These are phyloP conservation scores for Plenodomus biglobosus DNA, from an alignment of 2,329 filamentous ascomycete genomes.

Conservation along the genomic window DNA sequence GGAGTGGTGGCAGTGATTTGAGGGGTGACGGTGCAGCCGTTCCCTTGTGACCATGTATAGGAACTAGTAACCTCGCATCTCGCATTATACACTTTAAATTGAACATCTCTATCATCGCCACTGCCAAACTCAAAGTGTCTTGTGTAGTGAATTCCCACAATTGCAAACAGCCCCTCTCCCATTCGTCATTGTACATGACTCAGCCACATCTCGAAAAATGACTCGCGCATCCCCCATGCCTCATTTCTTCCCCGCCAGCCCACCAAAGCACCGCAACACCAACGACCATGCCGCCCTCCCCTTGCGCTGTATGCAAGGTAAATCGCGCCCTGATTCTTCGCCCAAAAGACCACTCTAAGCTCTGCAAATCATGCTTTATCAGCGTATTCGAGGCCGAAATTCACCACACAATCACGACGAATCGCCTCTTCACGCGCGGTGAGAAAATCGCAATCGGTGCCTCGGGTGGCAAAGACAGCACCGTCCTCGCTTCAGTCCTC, in stretches of 20 bases:
- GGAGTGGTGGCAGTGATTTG: conserved; percentile 85
- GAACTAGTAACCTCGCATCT: too few relatives aligned
- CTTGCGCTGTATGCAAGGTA: conserved; percentile 74
- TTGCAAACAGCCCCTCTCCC: too few relatives aligned
- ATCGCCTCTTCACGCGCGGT: conserved; percentile 76
- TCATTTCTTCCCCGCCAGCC: neutral
- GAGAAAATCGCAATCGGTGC: conserved; percentile 93
- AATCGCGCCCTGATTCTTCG: conserved; percentile 85
- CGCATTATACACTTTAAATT: too few relatives aligned
- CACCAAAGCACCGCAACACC: neutral
- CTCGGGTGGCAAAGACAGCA: conserved; percentile 96
- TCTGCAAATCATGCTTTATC: conserved; percentile 90
- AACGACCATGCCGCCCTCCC: conserved; percentile 68
- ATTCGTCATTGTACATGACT: neutral
- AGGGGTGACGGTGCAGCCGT: conserved; percentile 79
- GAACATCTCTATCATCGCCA: too few relatives aligned
- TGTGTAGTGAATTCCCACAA: too few relatives aligned
- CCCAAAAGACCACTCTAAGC: conserved; percentile 90
- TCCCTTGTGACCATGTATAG: conserved; percentile 39
- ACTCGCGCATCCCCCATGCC: neutral
- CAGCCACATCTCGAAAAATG: neutral
- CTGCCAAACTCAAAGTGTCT: too few relatives aligned
- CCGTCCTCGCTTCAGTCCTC: conserved; percentile 88
- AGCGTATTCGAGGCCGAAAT: conserved; percentile 87
- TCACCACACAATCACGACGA: conserved; percentile 84